A percentile compares a stretch with the other conserved stretches of the same genome.
phyloP scores from a whole-genome alignment of 1,284 basidiomycete species.

The Ceratobasidium sp. region DNA sequence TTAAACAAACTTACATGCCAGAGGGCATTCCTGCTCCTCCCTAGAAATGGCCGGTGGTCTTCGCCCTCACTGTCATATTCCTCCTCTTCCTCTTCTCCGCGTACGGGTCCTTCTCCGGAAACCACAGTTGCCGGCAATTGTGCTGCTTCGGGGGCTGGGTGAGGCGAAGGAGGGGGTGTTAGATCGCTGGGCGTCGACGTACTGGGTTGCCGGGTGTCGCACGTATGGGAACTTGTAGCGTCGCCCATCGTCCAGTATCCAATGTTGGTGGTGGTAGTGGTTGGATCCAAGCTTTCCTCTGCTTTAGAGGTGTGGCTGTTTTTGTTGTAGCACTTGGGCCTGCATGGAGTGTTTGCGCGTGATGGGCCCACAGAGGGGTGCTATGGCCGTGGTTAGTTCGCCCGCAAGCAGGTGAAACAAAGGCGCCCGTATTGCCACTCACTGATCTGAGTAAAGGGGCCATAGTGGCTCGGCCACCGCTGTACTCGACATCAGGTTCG shows the following conservation, averaged over 20 bases:
- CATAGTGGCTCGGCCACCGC: neutral
- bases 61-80: too few relatives aligned
- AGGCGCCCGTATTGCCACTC: neutral
- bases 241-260: neutral
- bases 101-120: too few relatives aligned
- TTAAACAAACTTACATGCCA: too few relatives aligned
- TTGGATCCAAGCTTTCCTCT: neutral
- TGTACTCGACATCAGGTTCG: slow-evolving; percentile 9
- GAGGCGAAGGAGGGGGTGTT: neutral
- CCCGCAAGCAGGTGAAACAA: neutral
- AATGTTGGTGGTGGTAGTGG: neutral
- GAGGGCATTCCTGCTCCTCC: too few relatives aligned
- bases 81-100: too few relatives aligned
- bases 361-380: neutral
- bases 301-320: neutral
- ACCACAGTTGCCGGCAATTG: neutral
- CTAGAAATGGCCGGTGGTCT: too few relatives aligned
- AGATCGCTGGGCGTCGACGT: too few relatives aligned
- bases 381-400: slow-evolving; percentile 10
- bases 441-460: slow-evolving; percentile 10
- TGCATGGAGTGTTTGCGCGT: neutral
- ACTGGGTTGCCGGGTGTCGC: too few relatives aligned
- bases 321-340: slow-evolving; percentile 2
- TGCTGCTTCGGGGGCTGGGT: neutral
- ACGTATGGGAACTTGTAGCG: neutral